Conservation (phyloP, 2,329 filamentous ascomycete genomes). For the Botrytis paeoniae region DNA sequence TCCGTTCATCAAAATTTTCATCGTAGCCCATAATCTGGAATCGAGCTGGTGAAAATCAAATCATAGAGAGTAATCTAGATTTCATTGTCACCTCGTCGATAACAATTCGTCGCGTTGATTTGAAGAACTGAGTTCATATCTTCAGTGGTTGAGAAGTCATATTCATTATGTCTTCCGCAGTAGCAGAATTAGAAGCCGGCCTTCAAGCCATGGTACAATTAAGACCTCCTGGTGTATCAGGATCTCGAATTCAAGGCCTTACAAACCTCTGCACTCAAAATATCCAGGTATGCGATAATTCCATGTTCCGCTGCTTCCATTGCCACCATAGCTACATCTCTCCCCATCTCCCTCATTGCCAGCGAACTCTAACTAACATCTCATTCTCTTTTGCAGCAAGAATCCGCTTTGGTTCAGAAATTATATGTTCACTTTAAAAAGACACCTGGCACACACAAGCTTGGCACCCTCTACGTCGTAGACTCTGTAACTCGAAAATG, state of each 20-base stretch:
- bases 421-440: conserved; percentile 98
- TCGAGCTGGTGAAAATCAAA: conserved; percentile 19
- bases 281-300: conserved; percentile 69
- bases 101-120: conserved; percentile 20
- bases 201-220: conserved; percentile 88
- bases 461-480: conserved; percentile 99
- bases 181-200: conserved; percentile 86
- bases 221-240: conserved; percentile 92
- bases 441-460: conserved; percentile 89
- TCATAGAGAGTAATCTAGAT: conserved; percentile 22
- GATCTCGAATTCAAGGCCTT: conserved; percentile 83
- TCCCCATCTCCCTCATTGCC: background rate
- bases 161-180: conserved; percentile 69
- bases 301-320: background rate
- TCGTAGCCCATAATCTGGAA: conserved; percentile 21
- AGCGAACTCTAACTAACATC: conserved; percentile 20
- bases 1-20: conserved; percentile 19
- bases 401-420: conserved; percentile 92
- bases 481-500: conserved; percentile 99
- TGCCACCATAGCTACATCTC: background rate
- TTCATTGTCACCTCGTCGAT: conserved; percentile 15
- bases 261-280: conserved; percentile 85
- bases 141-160: conserved; percentile 1
- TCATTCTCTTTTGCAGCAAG: conserved; percentile 52
- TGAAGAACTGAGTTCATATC: conserved; percentile 10